These are phyloP conservation scores for Debaryomyces robertsiae DNA, from an alignment of 1,139 yeast genomes.

Conservation along the genomic window DNA sequence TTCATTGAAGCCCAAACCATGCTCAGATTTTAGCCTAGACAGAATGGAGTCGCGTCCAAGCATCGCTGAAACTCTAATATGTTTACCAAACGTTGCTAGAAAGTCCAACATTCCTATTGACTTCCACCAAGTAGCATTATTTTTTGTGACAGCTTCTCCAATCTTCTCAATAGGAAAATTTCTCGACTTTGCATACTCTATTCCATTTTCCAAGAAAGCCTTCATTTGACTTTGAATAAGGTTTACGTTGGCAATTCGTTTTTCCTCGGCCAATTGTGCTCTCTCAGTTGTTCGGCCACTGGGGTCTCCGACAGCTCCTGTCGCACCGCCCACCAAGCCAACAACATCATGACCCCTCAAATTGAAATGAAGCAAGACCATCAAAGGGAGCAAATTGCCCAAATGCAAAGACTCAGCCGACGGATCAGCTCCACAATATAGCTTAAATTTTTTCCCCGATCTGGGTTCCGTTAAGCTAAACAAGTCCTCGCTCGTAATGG, in stretches of 20 bases:
- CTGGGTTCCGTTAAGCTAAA: constrained; percentile 36
- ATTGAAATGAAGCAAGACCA: constrained; percentile 81
- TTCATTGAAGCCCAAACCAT: constrained; percentile 90
- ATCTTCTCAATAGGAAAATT: constrained; percentile 40
- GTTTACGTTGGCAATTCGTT: constrained; percentile 60
- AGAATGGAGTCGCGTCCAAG: constrained; percentile 86
- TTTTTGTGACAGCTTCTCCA: constrained; percentile 50
- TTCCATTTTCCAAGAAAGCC: constrained; percentile 62
- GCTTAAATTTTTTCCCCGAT: constrained; percentile 45
- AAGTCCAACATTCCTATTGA: constrained; percentile 75
- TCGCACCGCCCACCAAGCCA: constrained; percentile 95
- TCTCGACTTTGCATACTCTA: constrained; percentile 60
- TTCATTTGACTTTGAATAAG: constrained; percentile 64
- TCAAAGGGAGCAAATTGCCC: constrained; percentile 85
- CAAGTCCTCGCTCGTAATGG: constrained; percentile 50
- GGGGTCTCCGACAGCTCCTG: constrained; percentile 97
- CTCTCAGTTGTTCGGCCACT: constrained; percentile 88
- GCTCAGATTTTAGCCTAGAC: constrained; percentile 64
- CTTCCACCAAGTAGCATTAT: constrained; percentile 88
- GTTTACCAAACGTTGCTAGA: constrained; percentile 73
- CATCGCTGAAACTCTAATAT: constrained; percentile 85
- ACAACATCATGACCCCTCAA: constrained; percentile 81
- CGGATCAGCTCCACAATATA: constrained; percentile 97
- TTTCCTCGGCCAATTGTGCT: constrained; percentile 50
- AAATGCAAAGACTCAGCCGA: constrained; percentile 87